Conservation (phyloP, 129 eudicot species). For the Kitagawia praeruptora region DNA sequence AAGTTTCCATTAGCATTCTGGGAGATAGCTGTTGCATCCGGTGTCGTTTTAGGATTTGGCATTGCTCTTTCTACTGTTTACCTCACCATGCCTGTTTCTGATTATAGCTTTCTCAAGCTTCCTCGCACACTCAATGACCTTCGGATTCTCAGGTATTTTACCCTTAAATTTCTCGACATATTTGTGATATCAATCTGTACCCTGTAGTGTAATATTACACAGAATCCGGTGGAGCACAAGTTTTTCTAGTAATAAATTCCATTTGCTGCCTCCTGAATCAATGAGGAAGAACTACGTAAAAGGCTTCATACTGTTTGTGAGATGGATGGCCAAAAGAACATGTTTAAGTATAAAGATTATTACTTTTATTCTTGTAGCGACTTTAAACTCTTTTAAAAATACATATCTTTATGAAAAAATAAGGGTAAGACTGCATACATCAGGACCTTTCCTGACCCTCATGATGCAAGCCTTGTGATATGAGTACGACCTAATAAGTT, state of each 20-base stretch:
- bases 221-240: too few relatives aligned
- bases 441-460: neutral
- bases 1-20: constrained; percentile 50
- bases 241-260: too few relatives aligned
- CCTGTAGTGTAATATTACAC: too few relatives aligned
- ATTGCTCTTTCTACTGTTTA: constrained; percentile 62
- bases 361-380: neutral
- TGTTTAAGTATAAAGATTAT: too few relatives aligned
- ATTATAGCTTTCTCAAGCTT: constrained; percentile 83
- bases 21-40: constrained; percentile 50
- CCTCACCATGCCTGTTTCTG: constrained; percentile 77
- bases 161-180: too few relatives aligned
- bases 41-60: constrained; percentile 45
- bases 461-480: neutral
- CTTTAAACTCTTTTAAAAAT: too few relatives aligned
- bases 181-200: too few relatives aligned
- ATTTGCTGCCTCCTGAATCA: too few relatives aligned
- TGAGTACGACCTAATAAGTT: neutral
- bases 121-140: constrained; percentile 78
- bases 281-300: too few relatives aligned
- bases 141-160: constrained; percentile 57
- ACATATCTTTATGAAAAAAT: neutral
- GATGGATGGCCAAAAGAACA: too few relatives aligned
- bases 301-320: too few relatives aligned
- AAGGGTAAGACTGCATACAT: too few relatives aligned